Conservation (phyloP, 371 early-diverging fungal species). For the Paraphysoderma sedebokerense region DNA sequence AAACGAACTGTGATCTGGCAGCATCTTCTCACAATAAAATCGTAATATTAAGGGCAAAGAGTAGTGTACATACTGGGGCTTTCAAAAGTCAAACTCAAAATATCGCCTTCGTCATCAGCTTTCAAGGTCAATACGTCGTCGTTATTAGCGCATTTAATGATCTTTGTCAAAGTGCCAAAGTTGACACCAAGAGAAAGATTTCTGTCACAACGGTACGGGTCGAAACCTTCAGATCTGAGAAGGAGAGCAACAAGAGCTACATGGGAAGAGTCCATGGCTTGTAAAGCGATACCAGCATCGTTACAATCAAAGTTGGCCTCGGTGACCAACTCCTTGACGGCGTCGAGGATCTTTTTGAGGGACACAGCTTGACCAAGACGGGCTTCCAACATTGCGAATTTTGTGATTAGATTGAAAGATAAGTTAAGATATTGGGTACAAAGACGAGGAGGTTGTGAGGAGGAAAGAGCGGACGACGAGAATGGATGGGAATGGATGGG, state of each 20-base stretch:
- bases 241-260: slow-evolving; percentile 86
- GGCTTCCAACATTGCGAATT: slow-evolving; percentile 52
- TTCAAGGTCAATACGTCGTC: slow-evolving; percentile 81
- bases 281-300: slow-evolving; percentile 89
- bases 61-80: no score
- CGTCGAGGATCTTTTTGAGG: slow-evolving; percentile 88
- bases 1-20: no score
- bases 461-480: no score
- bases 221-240: slow-evolving; percentile 76
- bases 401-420: no score
- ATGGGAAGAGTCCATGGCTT: slow-evolving; percentile 98
- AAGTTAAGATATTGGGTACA: no score
- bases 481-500: no score
- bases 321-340: slow-evolving; percentile 89
- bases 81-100: slow-evolving; percentile 53
- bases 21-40: no score
- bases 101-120: slow-evolving; percentile 76
- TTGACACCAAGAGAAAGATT: slow-evolving; percentile 84
- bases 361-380: slow-evolving; percentile 50
- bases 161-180: slow-evolving; percentile 68
- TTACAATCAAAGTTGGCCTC: slow-evolving; percentile 97
- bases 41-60: no score
- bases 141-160: slow-evolving; percentile 85
- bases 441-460: no score
- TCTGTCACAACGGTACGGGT: slow-evolving; percentile 90